Evolutionary conservation across 1,284 basidiomycete genomes (phyloP), one percentile per base, ranked within the genome.

Genomic region (Sanguinoderma infundibulare): DNA sequence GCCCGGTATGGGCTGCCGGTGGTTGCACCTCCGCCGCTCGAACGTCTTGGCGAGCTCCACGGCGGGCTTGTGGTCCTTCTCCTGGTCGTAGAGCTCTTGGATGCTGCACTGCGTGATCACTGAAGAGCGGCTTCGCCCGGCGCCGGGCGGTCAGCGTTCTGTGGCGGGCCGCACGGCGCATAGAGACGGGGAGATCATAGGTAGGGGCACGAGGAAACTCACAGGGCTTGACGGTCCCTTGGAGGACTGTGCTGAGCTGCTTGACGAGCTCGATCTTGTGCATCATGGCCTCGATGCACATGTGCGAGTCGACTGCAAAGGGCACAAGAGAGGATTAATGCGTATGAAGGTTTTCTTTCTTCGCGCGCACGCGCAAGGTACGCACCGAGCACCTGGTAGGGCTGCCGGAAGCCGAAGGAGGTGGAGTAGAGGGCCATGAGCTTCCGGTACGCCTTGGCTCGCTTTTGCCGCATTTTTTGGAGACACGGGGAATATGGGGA

Each of bases 51-150:
- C 96, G 46, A 98, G 82, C 71, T 97, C 91, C 0, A 95, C 89
- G 0, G 88, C 86, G 0, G 82, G 75, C 71, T 97, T 94, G 34
- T 83, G 82, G 3, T 81, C 73, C 61, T 83, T 85, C 17, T 93
- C 94, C 61, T 90, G 84, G 2, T 92, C 81, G 76, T 98, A 98
- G 1, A 98, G 81, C 70, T 94, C 92, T 67, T 95, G 89, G 55
- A 98, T 93, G 72, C 91, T 95, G 74, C 96, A 98, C 74, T 98
- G 96, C 0, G 96, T 97, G 74, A 98, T 97, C 95, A 98, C 95
- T 97, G 72, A 63, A 70, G 57, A 72, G 75, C 75, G 75, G 77
- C 81, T 81, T 83, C 78, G 72, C 72, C 71, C 69, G 55, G 60
- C 59, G 62, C 54, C 53, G n/a, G n/a, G n/a, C n/a, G 50, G 59